Evolutionary conservation across 306 rosid genomes (phyloP).

Genomic region (Gastrolobium bilobum): DNA sequence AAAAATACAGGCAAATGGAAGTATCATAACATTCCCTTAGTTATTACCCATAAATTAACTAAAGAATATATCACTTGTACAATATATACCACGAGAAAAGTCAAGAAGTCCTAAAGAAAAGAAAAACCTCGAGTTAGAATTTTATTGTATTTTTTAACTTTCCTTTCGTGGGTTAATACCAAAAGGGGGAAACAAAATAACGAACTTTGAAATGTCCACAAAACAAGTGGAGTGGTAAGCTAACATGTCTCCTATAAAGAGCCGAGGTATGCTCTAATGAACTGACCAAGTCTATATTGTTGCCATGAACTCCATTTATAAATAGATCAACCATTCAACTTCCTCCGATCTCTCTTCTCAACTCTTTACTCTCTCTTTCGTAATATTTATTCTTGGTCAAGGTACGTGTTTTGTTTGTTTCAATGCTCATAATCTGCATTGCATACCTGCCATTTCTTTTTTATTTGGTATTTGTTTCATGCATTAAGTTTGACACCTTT

Average conservation of each 20-base stretch:
- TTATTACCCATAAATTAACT: too few relatives aligned
- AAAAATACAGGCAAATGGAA: too few relatives aligned
- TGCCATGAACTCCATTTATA: slow-evolving; percentile 35
- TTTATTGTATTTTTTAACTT: not conserved
- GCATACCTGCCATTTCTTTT: not conserved
- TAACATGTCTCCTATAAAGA: slow-evolving; percentile 34
- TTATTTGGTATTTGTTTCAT: slow-evolving; percentile 16
- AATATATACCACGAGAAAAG: not conserved
- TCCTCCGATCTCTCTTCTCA: slow-evolving; percentile 23
- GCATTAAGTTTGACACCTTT: not conserved
- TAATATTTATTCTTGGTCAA: not conserved
- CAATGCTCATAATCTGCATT: not conserved
- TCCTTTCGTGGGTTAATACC: not conserved
- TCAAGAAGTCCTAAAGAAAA: not conserved
- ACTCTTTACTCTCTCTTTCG: not conserved
- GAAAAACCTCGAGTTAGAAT: not conserved
- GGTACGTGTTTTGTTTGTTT: slow-evolving; percentile 38
- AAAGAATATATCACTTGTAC: too few relatives aligned
- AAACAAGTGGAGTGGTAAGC: slow-evolving; percentile 48
- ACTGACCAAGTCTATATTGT: slow-evolving; percentile 53
- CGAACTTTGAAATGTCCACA: slow-evolving; percentile 22
- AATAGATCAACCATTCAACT: slow-evolving; percentile 13
- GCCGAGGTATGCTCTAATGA: slow-evolving; percentile 34
- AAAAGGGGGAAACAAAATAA: not conserved
- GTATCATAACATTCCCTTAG: too few relatives aligned